Evolutionary conservation across 1,284 basidiomycete species (phyloP), one percentile per base, ranked within the genome.

Genomic region (Apiotrichum gracile): DNA sequence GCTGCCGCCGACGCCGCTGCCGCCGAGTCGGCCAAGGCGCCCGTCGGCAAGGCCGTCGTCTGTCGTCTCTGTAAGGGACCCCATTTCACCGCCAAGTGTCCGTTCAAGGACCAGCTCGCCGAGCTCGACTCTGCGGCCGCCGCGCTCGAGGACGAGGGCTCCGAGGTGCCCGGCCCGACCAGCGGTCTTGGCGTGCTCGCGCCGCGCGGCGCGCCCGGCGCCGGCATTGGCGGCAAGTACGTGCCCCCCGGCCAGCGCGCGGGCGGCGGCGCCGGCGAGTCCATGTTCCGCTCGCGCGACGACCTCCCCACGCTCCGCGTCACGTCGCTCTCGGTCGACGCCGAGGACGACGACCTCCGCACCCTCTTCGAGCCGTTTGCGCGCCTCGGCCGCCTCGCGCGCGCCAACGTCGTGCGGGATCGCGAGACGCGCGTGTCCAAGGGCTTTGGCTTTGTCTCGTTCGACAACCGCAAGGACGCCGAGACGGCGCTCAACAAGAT

Each of bases 31-130:
- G 77, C 88, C 65, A 91, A 90, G 75, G 76, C 75, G 27, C 82
- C 84, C 63, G 82, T 89, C 26, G 83, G 77, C 51, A 91, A 91
- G 73, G 91, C 91, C 68, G 90, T 99, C 60, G 79, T 83, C 49
- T 99, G 94, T 81, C 84, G 96, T 65, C 78, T 96, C 55, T 98
- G 96, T 79, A 91, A 94, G 74, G 94, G 94, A 53, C 88, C 88
- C 64, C 96, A 98, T 78, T 98, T 93, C 76, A 99, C 96, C 13
- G 88, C 92, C 58, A 92, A 93, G 75, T 98, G 96, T 82, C 96
- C 96, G 13, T 96, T 96, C 83, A 96, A 92, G 77, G 93, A 97
- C 65, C 88, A 89, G 21, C 75, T 83, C 40, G 79, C 78, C 42
- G 83, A 91, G 13, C 83, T 87, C 21, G 89, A 87, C 57, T 65